Percentiles rank a stretch among this genome's conserved stretches.
phyloP scores from a whole-genome alignment of 1,284 basidiomycete species.

The Heterobasidion parviporum region DNA sequence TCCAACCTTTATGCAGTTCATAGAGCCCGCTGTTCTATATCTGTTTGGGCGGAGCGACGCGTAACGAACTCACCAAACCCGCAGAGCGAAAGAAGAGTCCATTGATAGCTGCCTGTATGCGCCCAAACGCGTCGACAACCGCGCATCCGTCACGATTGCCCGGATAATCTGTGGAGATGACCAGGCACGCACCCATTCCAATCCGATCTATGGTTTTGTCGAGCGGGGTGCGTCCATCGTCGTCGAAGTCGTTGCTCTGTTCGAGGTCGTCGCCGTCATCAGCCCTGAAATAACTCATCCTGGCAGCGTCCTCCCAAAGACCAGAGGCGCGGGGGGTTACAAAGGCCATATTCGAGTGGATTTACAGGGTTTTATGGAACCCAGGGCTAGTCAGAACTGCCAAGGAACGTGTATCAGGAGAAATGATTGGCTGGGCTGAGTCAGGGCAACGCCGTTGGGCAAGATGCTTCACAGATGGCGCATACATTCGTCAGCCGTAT shows the following conservation, averaged over 20 bases:
- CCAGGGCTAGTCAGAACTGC: too few relatives aligned
- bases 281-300: slow-evolving; percentile 23
- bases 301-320: slow-evolving; percentile 33
- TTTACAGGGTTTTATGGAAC: neutral
- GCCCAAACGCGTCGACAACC: neutral
- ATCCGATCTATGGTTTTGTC: slow-evolving; percentile 85
- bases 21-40: neutral
- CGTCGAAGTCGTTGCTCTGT: slow-evolving; percentile 22
- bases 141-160: slow-evolving; percentile 1
- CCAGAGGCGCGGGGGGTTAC: slow-evolving; percentile 38
- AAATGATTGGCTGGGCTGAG: neutral
- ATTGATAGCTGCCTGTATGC: slow-evolving; percentile 61
- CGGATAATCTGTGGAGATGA: neutral
- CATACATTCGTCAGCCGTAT: neutral
- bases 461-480: too few relatives aligned
- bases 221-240: slow-evolving; percentile 60
- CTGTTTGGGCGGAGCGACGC: neutral
- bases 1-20: slow-evolving; percentile 48
- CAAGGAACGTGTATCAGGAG: too few relatives aligned
- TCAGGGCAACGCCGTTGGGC: neutral
- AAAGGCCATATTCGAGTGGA: slow-evolving; percentile 13
- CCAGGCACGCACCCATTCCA: slow-evolving; percentile 65
- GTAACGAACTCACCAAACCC: slow-evolving; percentile 64
- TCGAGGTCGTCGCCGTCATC: slow-evolving; percentile 26
- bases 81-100: slow-evolving; percentile 74